Evolutionary conservation across 352 stramenopile genomes (phyloP).

Genomic region (Phytophthora crassamura): DNA sequence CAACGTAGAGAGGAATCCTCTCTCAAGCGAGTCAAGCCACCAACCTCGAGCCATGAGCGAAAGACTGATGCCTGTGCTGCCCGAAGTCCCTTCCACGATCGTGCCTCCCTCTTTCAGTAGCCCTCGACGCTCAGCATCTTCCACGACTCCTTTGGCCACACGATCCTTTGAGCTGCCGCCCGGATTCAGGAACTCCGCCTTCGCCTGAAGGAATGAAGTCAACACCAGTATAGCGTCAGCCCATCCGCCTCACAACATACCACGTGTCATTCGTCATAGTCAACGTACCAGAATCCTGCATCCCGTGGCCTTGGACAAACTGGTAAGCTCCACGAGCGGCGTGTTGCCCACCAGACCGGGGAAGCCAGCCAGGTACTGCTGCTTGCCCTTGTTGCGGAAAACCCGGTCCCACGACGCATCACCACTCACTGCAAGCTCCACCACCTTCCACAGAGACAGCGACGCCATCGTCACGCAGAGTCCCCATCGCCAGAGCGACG

Average conservation of each 20-base stretch:
- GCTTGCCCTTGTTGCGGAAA: constrained; percentile 34
- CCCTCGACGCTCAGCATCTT: constrained; percentile 90
- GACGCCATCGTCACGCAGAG: constrained; percentile 65
- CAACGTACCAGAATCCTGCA: constrained; percentile 86
- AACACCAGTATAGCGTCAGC: background rate
- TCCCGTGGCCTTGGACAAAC: constrained; percentile 90
- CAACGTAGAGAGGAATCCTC: background rate
- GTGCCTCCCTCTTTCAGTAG: constrained; percentile 91
- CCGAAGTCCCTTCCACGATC: constrained; percentile 98
- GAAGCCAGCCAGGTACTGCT: constrained; percentile 52
- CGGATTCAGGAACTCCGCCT: constrained; percentile 98
- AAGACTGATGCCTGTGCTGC: constrained; percentile 98
- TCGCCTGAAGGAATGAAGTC: constrained; percentile 54
- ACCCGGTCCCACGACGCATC: constrained; percentile 18
- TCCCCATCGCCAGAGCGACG: constrained; percentile 62
- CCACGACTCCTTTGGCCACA: constrained; percentile 95
- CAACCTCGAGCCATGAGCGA: constrained; percentile 91
- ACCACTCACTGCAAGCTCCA: constrained; percentile 46
- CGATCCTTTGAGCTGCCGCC: constrained; percentile 98
- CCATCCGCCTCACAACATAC: background rate
- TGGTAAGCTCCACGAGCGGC: constrained; percentile 90
- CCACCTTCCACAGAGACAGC: constrained; percentile 75
- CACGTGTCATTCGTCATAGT: background rate
- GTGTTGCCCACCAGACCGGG: constrained; percentile 94
- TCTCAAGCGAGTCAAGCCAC: constrained; percentile 8